Percentiles rank a stretch among this genome's conserved stretches.
Conservation (phyloP, 2,329 filamentous ascomycete genomes). For the Colletotrichum coccodes region DNA sequence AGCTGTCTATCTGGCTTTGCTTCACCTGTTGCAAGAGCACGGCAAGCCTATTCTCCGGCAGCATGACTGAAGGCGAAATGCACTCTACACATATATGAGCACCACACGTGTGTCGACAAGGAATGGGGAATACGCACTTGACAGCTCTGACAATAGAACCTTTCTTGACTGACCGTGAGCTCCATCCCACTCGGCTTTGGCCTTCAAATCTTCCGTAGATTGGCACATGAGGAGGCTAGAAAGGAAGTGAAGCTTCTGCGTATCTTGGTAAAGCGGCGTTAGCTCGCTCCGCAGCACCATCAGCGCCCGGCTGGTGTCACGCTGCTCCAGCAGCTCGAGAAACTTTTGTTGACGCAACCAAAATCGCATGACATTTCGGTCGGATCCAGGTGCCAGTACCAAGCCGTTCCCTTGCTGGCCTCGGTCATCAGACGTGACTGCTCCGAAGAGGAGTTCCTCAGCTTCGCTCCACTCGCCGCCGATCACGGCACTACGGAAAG, state of each 20-base stretch:
- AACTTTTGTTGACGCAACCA: slow-evolving; percentile 94
- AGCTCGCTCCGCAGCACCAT: slow-evolving; percentile 88
- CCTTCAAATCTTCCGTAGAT: slow-evolving; percentile 78
- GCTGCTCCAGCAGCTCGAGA: slow-evolving; percentile 84
- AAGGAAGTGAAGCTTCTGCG: slow-evolving; percentile 80
- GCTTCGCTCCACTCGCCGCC: slow-evolving; percentile 85
- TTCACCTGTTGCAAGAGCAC: slow-evolving; percentile 86
- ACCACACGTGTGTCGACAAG: neutral
- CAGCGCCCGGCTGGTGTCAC: slow-evolving; percentile 79
- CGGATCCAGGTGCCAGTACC: slow-evolving; percentile 78
- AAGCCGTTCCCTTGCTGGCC: slow-evolving; percentile 65
- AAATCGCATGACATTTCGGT: slow-evolving; percentile 85
- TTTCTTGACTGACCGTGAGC: slow-evolving; percentile 79
- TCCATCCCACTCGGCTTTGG: slow-evolving; percentile 86
- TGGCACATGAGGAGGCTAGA: slow-evolving; percentile 93
- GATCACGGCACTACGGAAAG: slow-evolving; percentile 84
- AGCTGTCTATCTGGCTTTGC: slow-evolving; percentile 81
- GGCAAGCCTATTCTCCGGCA: slow-evolving; percentile 89
- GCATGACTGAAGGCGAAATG: slow-evolving; percentile 96
- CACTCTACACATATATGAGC: slow-evolving; percentile 66
- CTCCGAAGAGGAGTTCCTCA: slow-evolving; percentile 79
- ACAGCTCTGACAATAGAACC: slow-evolving; percentile 81
- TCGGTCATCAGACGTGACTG: slow-evolving; percentile 44
- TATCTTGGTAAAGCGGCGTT: slow-evolving; percentile 85
- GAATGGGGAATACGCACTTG: slow-evolving; percentile 66